phyloP scores from a whole-genome alignment of 139 green algal genomes.

The Nannochloris sp. region DNA sequence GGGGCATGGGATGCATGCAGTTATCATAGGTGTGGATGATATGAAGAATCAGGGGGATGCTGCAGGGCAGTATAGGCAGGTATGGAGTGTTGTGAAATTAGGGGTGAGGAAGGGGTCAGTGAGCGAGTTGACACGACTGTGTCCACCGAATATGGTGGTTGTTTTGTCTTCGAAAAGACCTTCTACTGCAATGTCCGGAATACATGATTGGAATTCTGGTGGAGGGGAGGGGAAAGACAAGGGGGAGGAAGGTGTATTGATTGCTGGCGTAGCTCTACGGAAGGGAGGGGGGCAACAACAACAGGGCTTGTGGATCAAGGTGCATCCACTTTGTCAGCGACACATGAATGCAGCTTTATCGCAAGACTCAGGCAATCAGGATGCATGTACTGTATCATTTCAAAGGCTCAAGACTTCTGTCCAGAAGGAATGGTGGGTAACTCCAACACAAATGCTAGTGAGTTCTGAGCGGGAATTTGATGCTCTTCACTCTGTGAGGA shows the following conservation, averaged over 20 bases:
- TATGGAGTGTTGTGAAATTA: background rate
- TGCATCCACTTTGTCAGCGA: background rate
- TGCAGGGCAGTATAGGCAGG: background rate
- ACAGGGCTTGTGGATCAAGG: background rate
- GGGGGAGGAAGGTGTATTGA: background rate
- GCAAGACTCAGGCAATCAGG: background rate
- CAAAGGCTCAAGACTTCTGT: background rate
- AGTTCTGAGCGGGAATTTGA: slow-evolving; percentile 42
- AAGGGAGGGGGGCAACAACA: background rate
- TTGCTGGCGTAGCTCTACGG: background rate
- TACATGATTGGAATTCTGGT: background rate
- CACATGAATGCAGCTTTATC: too few species aligned
- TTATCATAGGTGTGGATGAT: slow-evolving; percentile 15
- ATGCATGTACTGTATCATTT: slow-evolving; percentile 10
- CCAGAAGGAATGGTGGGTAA: slow-evolving; percentile 27
- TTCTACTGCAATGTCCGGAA: background rate
- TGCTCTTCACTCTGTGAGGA: slow-evolving; percentile 30
- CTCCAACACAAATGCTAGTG: slow-evolving; percentile 13
- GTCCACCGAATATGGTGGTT: background rate
- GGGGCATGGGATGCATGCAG: slow-evolving; percentile 13
- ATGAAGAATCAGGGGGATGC: background rate
- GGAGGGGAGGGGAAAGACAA: background rate
- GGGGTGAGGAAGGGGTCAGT: background rate
- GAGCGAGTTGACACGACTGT: background rate
- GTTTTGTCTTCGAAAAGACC: background rate